Evolutionary conservation across 116 monocot species (phyloP), one percentile per base, ranked within the genome.

Genomic region (Dioscorea cayenensis): DNA sequence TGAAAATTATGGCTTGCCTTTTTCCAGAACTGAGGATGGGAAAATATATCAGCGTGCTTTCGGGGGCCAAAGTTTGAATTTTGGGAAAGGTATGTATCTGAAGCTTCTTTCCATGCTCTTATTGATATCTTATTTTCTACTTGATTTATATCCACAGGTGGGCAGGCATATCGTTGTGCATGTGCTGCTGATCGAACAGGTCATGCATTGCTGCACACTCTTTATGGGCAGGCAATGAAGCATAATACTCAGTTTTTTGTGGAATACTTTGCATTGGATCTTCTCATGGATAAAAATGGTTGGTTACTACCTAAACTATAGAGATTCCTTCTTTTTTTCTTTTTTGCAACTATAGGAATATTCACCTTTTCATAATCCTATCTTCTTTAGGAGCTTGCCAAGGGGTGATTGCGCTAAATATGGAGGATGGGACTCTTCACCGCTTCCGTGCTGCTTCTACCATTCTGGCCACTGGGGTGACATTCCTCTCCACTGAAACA

Each of bases 351-450:
- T 12, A 43, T 43, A 55, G 55, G 55, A 16, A 55, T 55, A 55
- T n/a, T 55, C 16, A n/a, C 17, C 17, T 16, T n/a, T 5, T 18
- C 43, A 55, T 0, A 5, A 55, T 16, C 1, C 5, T 37, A 43
- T 66, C 36, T 80, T 6, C 35, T 67, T 70, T 60, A 97, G 97
- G 90, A 17, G 49, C 74, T 16, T 97, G 97, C 77, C 84, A 84
- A 36, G 97, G 97, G 23, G 90, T 97, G 38, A 89, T 97, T 86
- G 97, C 97, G 28, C 84, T 97, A 48, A 97, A 93, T 69, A 90
- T 97, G 97, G 97, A 97, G 72, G 97, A 97, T 93, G 93, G 97
- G 36, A 97, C 97, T 8, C 90, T 97, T 83, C 97, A 93, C 68
- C 82, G 97, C 32, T 97, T 97, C 83, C 76, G 77, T 81, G 81